Conservation (phyloP, 768 basidiomycete species). For the Sarcomyxa edulis region DNA sequence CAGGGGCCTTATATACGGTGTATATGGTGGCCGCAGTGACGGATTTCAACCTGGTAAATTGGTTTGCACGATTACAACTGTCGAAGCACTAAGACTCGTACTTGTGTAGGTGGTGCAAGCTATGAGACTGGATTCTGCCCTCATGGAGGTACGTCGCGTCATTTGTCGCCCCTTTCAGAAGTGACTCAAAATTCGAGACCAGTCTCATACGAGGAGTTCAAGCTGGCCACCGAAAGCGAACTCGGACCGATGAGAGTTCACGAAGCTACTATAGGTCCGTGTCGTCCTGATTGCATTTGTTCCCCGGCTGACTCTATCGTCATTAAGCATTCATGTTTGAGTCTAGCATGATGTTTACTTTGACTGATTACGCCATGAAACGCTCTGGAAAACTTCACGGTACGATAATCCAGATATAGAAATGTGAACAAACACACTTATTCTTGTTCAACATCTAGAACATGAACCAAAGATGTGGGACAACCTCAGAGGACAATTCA, state of each 20-base stretch:
- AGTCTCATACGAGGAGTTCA: constrained; percentile 60
- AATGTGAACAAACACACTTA: not conserved
- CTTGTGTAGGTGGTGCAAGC: constrained; percentile 51
- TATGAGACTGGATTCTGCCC: constrained; percentile 63
- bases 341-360: constrained; percentile 54
- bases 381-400: constrained; percentile 54
- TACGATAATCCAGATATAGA: constrained; percentile 15
- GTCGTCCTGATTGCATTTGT: not conserved
- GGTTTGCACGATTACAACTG: not conserved
- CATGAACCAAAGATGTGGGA: constrained; percentile 70
- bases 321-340: constrained; percentile 58
- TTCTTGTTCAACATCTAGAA: constrained; percentile 27
- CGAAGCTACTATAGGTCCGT: constrained; percentile 48
- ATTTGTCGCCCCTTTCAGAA: not conserved
- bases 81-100: constrained; percentile 18
- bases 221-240: constrained; percentile 49
- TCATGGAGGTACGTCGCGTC: constrained; percentile 43
- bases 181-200: not conserved
- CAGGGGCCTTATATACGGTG: constrained; percentile 60
- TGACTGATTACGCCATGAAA: constrained; percentile 62
- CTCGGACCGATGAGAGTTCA: constrained; percentile 45
- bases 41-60: constrained; percentile 60
- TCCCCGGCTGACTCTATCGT: too few relatives aligned
- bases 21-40: constrained; percentile 59
- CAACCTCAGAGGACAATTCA: constrained; percentile 48